Base-by-base conservation (phyloP, 805 yeast genomes). In the Candida taoyuanica region DNA sequence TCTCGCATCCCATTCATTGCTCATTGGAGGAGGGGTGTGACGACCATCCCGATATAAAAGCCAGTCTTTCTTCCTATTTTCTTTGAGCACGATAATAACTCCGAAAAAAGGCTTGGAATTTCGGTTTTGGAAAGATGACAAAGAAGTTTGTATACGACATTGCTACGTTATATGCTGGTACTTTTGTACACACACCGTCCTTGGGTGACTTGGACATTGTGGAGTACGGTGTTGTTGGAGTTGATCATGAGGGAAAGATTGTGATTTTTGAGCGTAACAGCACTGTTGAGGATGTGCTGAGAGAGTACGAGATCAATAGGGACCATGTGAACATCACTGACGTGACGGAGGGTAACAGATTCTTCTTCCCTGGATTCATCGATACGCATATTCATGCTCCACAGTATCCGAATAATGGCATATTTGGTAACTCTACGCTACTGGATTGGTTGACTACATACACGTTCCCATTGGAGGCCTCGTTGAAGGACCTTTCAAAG, bases 371-470 rank as follows among this genome's bases (percentile, higher is more conserved):
- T 0, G 94, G 94, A 0, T 85, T 85, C 50, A 63, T 85, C 5
- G 94, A 85, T 50, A 82, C 93, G 1, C 94, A 85, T 56, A 80
- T 81, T 33, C 94, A 85, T 59, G 93, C 94, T 2, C 79, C 94
- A 3, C 94, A 85, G 59, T 85, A 75, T 52, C 93, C 93, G 11
- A 85, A 85, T 56, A 68, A 71, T 33, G 93, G 94, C 9, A 77
- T 93, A 18, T 91, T 94, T 45, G 89, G 95, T 18, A 81, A 81
- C 42, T 68, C 86, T 3, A 91, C 95, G 2, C 67, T 93, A 30
- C 65, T 93, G 39, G 95, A 91, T 47, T 93, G 98, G 98, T 70
- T 93, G 33, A 73, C 77, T 18, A 76, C 73, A 17, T 88, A 87
- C 58, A 93, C 98, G 0, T 93, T 89, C 67, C 95, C 96, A 1